Evolutionary conservation across 805 yeast species (phyloP).

Genomic region (Kodamaea restingae): DNA sequence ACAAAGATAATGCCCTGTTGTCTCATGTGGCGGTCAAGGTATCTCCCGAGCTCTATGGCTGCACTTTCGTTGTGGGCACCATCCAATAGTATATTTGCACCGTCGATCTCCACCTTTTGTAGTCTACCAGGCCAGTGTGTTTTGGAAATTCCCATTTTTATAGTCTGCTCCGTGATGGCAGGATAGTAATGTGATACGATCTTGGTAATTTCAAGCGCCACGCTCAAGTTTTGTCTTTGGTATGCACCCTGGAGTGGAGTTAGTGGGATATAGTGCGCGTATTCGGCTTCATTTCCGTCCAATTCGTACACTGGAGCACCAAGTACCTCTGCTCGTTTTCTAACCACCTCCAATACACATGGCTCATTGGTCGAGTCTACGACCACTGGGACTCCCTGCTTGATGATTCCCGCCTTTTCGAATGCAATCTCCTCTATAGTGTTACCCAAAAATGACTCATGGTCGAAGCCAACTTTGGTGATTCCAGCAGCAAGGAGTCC

Average conservation of each 20-base stretch:
- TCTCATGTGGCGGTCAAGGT: conserved; percentile 26
- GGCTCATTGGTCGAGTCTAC: conserved; percentile 64
- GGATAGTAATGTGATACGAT: conserved; percentile 17
- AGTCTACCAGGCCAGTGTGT: conserved; percentile 88
- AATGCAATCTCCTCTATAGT: conserved; percentile 61
- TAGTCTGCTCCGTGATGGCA: conserved; percentile 27
- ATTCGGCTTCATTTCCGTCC: conserved; percentile 11
- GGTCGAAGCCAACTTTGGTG: conserved; percentile 84
- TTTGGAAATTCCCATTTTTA: conserved; percentile 48
- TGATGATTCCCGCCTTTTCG: conserved; percentile 87
- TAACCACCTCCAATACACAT: conserved; percentile 47
- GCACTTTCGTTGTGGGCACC: conserved; percentile 94
- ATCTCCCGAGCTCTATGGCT: conserved; percentile 64
- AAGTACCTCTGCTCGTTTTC: conserved; percentile 28
- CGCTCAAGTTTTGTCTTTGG: conserved; percentile 64
- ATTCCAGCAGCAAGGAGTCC: conserved; percentile 56
- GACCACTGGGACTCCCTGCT: conserved; percentile 55
- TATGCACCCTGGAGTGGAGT: conserved; percentile 70
- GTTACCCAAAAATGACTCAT: conserved; percentile 69
- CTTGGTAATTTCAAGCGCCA: conserved; percentile 59
- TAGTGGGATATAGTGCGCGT: conserved; percentile 26
- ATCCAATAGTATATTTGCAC: conserved; percentile 53
- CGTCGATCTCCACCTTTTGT: conserved; percentile 39
- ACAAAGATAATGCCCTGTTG: conserved; percentile 49
- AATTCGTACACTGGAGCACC: conserved; percentile 27